A percentile compares a stretch with the other conserved stretches of the same genome.
Evolutionary conservation across 495 filamentous ascomycete species (phyloP).

Genomic region (Penicillium odoratum): DNA sequence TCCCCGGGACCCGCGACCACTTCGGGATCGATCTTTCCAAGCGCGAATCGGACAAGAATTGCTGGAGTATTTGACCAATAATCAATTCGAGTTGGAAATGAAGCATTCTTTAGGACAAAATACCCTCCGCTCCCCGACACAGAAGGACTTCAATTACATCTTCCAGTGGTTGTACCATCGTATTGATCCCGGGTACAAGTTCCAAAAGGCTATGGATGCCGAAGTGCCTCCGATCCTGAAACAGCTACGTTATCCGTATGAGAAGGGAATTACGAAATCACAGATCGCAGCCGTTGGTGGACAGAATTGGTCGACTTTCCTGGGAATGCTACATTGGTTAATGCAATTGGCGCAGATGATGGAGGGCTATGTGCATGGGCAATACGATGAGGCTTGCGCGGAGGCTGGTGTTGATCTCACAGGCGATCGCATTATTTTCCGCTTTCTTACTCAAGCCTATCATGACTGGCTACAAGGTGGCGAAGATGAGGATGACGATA

Average conservation of each 20-base stretch:
- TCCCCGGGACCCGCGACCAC: conserved; percentile 83
- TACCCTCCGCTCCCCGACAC: conserved; percentile 86
- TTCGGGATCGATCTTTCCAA: conserved; percentile 78
- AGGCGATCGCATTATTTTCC: conserved; percentile 88
- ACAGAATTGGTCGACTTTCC: conserved; percentile 91
- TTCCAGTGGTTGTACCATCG: conserved; percentile 97
- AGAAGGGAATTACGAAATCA: conserved; percentile 90
- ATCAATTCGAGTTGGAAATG: conserved; percentile 97
- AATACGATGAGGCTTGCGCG: conserved; percentile 85
- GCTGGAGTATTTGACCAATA: conserved; percentile 82
- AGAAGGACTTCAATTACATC: conserved; percentile 95
- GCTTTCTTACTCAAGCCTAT: conserved; percentile 86
- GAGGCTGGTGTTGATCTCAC: conserved; percentile 84
- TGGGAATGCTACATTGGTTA: conserved; percentile 96
- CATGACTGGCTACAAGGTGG: conserved; percentile 80
- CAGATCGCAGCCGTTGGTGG: conserved; percentile 92
- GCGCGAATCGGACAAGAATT: conserved; percentile 83
- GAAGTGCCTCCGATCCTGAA: conserved; percentile 91
- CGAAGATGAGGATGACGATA: conserved; percentile 82
- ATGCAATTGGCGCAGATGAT: conserved; percentile 95
- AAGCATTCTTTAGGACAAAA: conserved; percentile 87
- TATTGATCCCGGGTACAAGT: conserved; percentile 89
- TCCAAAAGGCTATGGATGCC: conserved; percentile 87
- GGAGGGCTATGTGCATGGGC: conserved; percentile 68
- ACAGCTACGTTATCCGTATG: conserved; percentile 90